phyloP scores from a whole-genome alignment of 768 basidiomycete species.

The Agrocybe chaxingu region DNA sequence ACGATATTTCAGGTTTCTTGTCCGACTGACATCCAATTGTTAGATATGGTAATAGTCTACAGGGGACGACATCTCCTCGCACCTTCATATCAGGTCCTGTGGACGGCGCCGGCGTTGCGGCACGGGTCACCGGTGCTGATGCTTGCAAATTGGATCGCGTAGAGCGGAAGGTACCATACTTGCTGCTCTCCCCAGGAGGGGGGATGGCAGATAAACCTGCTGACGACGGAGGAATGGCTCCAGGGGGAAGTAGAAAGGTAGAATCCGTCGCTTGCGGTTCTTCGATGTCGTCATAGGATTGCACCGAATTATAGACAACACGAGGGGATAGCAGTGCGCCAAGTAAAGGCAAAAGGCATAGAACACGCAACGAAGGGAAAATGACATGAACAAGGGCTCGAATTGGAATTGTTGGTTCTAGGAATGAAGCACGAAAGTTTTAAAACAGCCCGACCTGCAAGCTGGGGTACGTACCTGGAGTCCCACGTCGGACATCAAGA shows the following conservation, averaged over 20 bases:
- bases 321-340: conserved; percentile 62
- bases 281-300: conserved; percentile 37
- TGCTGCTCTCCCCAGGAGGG: conserved; percentile 40
- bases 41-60: conserved; percentile 3
- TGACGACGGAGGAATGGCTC: conserved; percentile 39
- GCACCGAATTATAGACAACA: conserved; percentile 55
- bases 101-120: conserved; percentile 45
- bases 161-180: conserved; percentile 74
- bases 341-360: conserved; percentile 60
- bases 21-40: conserved; percentile 25
- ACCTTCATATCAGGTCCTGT: conserved; percentile 38
- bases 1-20: conserved; percentile 47
- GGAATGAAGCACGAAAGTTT: conserved; percentile 12
- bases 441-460: neutral
- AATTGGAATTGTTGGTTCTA: conserved; percentile 25
- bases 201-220: conserved; percentile 48
- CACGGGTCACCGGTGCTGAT: conserved; percentile 54
- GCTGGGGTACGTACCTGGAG: too few relatives aligned
- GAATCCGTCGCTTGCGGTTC: conserved; percentile 41
- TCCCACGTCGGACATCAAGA: conserved; percentile 42
- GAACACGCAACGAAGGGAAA: conserved; percentile 63
- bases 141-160: conserved; percentile 45
- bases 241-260: conserved; percentile 55
- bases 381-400: conserved; percentile 33
- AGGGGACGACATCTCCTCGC: neutral